phyloP scores from a whole-genome alignment of 805 yeast genomes.

The Zygosaccharomyces bailii region DNA sequence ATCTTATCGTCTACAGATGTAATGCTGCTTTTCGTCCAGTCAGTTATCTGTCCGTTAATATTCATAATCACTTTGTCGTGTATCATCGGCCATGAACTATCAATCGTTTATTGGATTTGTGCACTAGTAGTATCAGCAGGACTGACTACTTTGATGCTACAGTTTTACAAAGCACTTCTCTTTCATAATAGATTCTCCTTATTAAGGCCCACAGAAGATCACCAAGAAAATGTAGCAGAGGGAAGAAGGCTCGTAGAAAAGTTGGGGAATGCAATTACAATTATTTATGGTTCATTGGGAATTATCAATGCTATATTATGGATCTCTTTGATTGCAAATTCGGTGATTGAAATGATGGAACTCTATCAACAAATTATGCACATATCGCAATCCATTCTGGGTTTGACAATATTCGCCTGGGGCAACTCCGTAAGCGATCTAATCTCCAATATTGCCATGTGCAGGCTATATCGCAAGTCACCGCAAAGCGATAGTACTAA shows the following conservation, averaged over 20 bases:
- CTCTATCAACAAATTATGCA: conserved; percentile 32
- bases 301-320: conserved; percentile 34
- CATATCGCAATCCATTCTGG: conserved; percentile 78
- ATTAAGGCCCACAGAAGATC: conserved; percentile 10
- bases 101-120: conserved; percentile 16
- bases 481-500: conserved; percentile 23
- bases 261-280: conserved; percentile 16
- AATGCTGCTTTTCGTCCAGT: conserved; percentile 31
- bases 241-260: conserved; percentile 21
- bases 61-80: conserved; percentile 21
- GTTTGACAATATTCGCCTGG: conserved; percentile 87
- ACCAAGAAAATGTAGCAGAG: conserved; percentile 13
- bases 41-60: conserved; percentile 33
- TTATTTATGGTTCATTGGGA: conserved; percentile 23
- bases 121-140: conserved; percentile 13
- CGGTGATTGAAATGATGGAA: conserved; percentile 36
- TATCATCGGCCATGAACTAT: conserved; percentile 13
- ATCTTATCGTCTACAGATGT: conserved; percentile 21
- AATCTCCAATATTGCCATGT: conserved; percentile 79
- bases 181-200: conserved; percentile 26
- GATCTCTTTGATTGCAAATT: conserved; percentile 36
- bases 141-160: conserved; percentile 12
- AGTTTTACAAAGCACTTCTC: conserved; percentile 18
- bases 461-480: conserved; percentile 45
- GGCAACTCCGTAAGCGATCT: conserved; percentile 94